Evolutionary conservation across 768 basidiomycete genomes (phyloP).

Genomic region (Boletus reticuloceps): DNA sequence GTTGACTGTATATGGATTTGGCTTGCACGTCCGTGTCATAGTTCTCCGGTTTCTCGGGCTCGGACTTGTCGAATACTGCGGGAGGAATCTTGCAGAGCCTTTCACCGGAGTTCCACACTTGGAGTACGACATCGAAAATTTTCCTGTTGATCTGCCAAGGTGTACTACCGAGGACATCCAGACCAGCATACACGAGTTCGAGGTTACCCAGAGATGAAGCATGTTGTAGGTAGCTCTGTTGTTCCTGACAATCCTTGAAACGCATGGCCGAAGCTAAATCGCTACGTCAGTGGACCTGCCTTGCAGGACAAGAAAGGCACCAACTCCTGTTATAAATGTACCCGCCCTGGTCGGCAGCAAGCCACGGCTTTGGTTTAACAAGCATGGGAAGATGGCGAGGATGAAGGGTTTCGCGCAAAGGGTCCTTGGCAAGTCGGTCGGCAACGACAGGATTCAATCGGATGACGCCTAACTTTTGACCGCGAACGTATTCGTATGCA

Average conservation of each 20-base stretch:
- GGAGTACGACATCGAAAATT: conserved; percentile 70
- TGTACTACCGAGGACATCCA: conserved; percentile 87
- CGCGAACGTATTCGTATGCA: conserved; percentile 90
- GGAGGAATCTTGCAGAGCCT: conserved; percentile 85
- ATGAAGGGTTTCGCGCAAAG: conserved; percentile 67
- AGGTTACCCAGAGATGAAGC: conserved; percentile 74
- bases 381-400: conserved; percentile 97
- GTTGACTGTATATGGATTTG: conserved; percentile 51
- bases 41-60: conserved; percentile 51
- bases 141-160: conserved; percentile 86
- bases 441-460: conserved; percentile 79
- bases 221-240: conserved; percentile 70
- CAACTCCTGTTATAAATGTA: conserved; percentile 78
- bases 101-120: conserved; percentile 86
- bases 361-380: conserved; percentile 86
- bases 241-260: conserved; percentile 87
- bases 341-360: conserved; percentile 70
- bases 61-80: conserved; percentile 57
- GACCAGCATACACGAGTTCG: conserved; percentile 81
- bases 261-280: conserved; percentile 77
- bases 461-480: conserved; percentile 90
- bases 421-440: conserved; percentile 74
- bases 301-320: conserved; percentile 20
- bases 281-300: neutral
- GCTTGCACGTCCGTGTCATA: conserved; percentile 52